A percentile compares a stretch with the other conserved stretches of the same genome.
phyloP scores from a whole-genome alignment of 495 filamentous ascomycete genomes.

The Cladorrhinum samala region DNA sequence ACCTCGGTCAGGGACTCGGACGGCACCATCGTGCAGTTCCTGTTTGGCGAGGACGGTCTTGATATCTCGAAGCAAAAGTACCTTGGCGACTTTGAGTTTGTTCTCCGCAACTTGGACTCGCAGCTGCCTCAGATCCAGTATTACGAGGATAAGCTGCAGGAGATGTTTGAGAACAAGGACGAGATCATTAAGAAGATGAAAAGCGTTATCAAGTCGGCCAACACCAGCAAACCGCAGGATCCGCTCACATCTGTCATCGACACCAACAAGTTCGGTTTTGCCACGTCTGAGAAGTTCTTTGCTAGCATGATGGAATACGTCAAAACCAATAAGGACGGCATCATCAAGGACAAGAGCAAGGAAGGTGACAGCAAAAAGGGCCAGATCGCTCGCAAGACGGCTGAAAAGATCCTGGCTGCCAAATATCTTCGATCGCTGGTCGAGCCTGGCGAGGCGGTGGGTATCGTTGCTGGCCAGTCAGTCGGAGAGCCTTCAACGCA shows the following conservation, averaged over 20 bases:
- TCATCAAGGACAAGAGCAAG: conserved; percentile 79
- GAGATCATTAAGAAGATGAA: conserved; percentile 74
- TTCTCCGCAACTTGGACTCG: conserved; percentile 66
- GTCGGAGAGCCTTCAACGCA: conserved; percentile 96
- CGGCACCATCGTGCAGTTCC: conserved; percentile 86
- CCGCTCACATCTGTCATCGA: conserved; percentile 68
- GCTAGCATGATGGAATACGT: conserved; percentile 56
- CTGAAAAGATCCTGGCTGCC: conserved; percentile 74
- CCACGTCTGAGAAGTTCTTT: conserved; percentile 84
- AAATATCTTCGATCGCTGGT: conserved; percentile 90
- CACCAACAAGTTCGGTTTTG: conserved; percentile 70
- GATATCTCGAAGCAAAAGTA: conserved; percentile 94
- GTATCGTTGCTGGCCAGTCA: conserved; percentile 93
- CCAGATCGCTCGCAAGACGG: conserved; percentile 60
- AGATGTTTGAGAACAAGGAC: conserved; percentile 42
- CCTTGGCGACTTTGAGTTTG: conserved; percentile 82
- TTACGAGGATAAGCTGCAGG: conserved; percentile 28
- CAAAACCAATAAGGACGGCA: conserved; percentile 65
- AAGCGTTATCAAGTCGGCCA: conserved; percentile 60
- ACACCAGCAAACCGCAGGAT: conserved; percentile 62
- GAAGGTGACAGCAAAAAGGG: conserved; percentile 16
- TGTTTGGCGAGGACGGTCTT: conserved; percentile 94
- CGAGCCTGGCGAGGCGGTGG: conserved; percentile 97
- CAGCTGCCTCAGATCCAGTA: conserved; percentile 44
- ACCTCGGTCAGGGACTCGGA: conserved; percentile 89